Evolutionary conservation across 2,329 filamentous ascomycete genomes (phyloP), one percentile per base, ranked within the genome.

Genomic region (Botrytis porri): DNA sequence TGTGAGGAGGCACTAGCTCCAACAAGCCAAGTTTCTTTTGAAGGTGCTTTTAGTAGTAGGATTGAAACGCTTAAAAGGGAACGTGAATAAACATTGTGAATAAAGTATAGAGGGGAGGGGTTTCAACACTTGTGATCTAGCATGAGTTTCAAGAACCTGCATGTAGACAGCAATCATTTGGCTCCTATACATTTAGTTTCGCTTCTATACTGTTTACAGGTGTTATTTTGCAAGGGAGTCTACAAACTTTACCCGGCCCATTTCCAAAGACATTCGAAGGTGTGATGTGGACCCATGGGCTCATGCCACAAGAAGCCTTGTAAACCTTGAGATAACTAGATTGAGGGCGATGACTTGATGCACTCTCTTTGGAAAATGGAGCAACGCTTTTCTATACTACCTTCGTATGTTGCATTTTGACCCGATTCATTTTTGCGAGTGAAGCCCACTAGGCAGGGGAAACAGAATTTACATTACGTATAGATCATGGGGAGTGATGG

Each of bases 311-410:
- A 16, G 25, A 54, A 54, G 12, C 25, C 48, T 57, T 1, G n/a
- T 57, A 29, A 7, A 57, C 18, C 2, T 29, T 57, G 14, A 1
- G 14, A 18, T 1, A 29, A 18, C 14, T 5, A 29, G 14, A 8
- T 9, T 29, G 6, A 12, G n/a, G 14, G 6, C 22, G 6, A 18
- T 57, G 14, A 18, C 0, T n/a, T 7, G 51, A 57, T 54, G 12
- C 2, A 57, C 2, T 3, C 2, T 29, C 3, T 29, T 3, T 16
- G n/a, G 14, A 0, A 29, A 18, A 2, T 0, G n/a, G 12, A 57
- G 3, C 2, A 8, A 18, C 0, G 0, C 5, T 57, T 29, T 18
- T 9, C 7, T 29, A 18, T 57, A 18, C n/a, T 8, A 0, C 18
- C 14, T 29, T 3, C 6, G 3, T 3, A 8, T 54, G 25, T 14